These are phyloP conservation scores for Cryphonectria parasitica DNA, from an alignment of 2,329 filamentous ascomycete genomes.

Conservation along the genomic window DNA sequence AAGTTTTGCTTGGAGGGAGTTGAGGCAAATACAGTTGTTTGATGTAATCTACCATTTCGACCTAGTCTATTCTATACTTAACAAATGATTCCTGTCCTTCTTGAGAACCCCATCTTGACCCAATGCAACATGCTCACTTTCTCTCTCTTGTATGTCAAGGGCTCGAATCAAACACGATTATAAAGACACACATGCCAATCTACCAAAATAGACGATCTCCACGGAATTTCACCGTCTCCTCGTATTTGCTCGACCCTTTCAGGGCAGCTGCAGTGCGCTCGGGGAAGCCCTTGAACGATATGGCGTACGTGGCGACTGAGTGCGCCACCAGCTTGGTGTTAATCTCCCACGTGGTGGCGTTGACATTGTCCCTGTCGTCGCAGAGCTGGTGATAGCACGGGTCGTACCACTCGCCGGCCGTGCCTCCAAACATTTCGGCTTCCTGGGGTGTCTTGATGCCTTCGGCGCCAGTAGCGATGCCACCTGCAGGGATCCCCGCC, in stretches of 20 bases:
- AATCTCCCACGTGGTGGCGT: conserved; percentile 62
- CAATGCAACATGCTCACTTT: not conserved
- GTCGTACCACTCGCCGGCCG: conserved; percentile 63
- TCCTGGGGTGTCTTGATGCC: conserved; percentile 73
- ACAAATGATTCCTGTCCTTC: not conserved
- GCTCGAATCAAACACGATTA: not conserved
- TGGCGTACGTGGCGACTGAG: conserved; percentile 30
- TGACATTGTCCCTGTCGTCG: conserved; percentile 61
- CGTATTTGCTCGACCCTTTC: conserved; percentile 18
- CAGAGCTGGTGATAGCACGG: conserved; percentile 66
- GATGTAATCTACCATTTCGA: not conserved
- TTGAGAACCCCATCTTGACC: not conserved
- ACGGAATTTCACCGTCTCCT: conserved; percentile 28
- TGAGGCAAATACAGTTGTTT: not conserved
- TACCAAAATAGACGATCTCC: conserved; percentile 28
- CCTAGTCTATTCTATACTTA: not conserved
- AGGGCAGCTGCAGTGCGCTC: conserved; percentile 21
- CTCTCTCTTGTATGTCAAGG: not conserved
- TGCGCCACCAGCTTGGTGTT: conserved; percentile 52
- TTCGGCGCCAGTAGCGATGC: conserved; percentile 78
- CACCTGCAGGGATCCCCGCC: conserved; percentile 72
- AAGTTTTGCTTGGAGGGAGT: not conserved
- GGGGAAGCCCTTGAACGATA: conserved; percentile 30
- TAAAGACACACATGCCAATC: not conserved
- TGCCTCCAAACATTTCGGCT: conserved; percentile 69